These are phyloP conservation scores for Chlorencoelia australis DNA, from an alignment of 2,329 filamentous ascomycete species.

Conservation along the genomic window DNA sequence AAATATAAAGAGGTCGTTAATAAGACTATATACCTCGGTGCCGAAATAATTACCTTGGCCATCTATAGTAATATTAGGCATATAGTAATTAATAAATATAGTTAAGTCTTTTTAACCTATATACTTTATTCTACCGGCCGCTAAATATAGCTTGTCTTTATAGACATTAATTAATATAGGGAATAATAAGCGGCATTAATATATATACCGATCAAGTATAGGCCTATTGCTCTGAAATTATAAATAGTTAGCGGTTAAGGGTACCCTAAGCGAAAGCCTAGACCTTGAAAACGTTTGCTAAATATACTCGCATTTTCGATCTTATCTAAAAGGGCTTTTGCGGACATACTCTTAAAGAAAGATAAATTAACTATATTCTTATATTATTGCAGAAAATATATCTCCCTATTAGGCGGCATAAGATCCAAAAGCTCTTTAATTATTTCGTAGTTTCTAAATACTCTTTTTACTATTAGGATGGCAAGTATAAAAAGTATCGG, in stretches of 20 bases:
- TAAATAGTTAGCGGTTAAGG: neutral
- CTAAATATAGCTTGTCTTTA: slow-evolving; percentile 1
- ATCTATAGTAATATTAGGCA: slow-evolving; percentile 1
- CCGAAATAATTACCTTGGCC: slow-evolving; percentile 1
- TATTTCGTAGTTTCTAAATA: neutral
- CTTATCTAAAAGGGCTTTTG: neutral
- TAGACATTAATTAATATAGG: slow-evolving; percentile 3
- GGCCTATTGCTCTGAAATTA: slow-evolving; percentile 1
- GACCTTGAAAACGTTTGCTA: neutral
- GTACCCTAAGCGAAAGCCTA: slow-evolving; percentile 1
- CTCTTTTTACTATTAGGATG: neutral
- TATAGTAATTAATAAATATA: slow-evolving; percentile 3
- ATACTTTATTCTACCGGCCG: neutral
- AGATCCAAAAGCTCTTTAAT: neutral
- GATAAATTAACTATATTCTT: neutral
- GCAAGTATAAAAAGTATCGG: neutral
- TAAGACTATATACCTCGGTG: neutral
- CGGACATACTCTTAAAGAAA: slow-evolving; percentile 3
- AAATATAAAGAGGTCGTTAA: slow-evolving; percentile 3
- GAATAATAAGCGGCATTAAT: neutral
- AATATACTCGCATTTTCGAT: slow-evolving; percentile 1
- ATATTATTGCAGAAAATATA: neutral
- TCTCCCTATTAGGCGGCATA: neutral
- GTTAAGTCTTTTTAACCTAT: neutral
- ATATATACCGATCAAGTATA: slow-evolving; percentile 1